Percentiles rank a stretch among this genome's conserved stretches.
phyloP scores from a whole-genome alignment of 2,329 filamentous ascomycete species.

The Grosmannia serpens region DNA sequence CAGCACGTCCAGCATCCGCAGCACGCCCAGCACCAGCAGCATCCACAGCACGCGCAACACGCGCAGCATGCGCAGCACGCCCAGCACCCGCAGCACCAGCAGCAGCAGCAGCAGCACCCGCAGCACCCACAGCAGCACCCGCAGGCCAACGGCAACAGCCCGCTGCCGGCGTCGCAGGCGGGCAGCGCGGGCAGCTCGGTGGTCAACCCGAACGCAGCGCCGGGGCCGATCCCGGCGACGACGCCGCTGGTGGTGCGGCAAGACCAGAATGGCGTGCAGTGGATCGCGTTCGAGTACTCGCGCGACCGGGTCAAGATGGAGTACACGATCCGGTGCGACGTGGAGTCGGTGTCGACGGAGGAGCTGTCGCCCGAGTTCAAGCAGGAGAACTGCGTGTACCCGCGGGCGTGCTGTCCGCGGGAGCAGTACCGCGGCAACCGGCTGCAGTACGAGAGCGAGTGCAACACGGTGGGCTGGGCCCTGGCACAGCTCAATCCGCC shows the following conservation, averaged over 20 bases:
- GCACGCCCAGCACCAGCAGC: slow-evolving; percentile 6
- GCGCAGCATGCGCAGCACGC: background rate
- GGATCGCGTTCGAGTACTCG: slow-evolving; percentile 98
- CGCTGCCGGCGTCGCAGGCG: slow-evolving; percentile 3
- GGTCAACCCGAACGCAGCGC: slow-evolving; percentile 78
- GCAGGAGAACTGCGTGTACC: slow-evolving; percentile 96
- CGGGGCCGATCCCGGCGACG: slow-evolving; percentile 91
- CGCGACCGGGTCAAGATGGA: slow-evolving; percentile 98
- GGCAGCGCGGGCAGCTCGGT: slow-evolving; percentile 14
- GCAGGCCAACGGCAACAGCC: slow-evolving; percentile 10
- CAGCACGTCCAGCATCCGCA: slow-evolving; percentile 5
- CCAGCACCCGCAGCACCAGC: slow-evolving; percentile 16
- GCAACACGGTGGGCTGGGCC: slow-evolving; percentile 99
- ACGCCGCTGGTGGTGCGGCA: slow-evolving; percentile 89
- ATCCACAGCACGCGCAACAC: slow-evolving; percentile 6
- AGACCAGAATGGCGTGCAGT: slow-evolving; percentile 93
- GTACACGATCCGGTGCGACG: slow-evolving; percentile 95
- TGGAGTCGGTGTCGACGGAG: slow-evolving; percentile 90
- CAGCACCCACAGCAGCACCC: slow-evolving; percentile 5
- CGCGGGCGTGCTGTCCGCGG: slow-evolving; percentile 85
- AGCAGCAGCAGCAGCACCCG: slow-evolving; percentile 8
- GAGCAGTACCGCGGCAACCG: slow-evolving; percentile 95
- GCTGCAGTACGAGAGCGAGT: slow-evolving; percentile 93
- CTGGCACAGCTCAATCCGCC: slow-evolving; percentile 86
- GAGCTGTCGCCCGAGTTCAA: slow-evolving; percentile 82